A percentile compares a stretch with the other conserved stretches of the same genome.
Evolutionary conservation across 176 grass and related monocot species (phyloP).

Genomic region (Avena sativa): DNA sequence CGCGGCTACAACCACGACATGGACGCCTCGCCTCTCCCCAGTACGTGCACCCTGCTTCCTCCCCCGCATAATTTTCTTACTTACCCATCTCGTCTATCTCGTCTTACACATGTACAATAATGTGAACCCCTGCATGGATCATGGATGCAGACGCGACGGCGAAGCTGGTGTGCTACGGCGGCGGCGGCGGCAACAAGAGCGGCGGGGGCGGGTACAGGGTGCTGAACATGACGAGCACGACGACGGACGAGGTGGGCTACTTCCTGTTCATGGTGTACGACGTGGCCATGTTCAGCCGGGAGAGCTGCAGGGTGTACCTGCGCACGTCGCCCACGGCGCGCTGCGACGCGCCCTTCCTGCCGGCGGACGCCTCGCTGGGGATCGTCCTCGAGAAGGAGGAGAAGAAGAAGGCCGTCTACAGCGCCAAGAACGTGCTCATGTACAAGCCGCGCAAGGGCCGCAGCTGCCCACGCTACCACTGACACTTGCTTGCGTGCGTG

Average conservation of each 20-base stretch:
- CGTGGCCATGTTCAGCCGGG: conserved; percentile 29
- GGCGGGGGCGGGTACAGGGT: conserved; percentile 15
- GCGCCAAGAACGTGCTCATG: conserved; percentile 45
- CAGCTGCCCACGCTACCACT: conserved; percentile 31
- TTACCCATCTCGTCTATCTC: background rate
- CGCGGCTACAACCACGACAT: conserved; percentile 25
- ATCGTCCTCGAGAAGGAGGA: conserved; percentile 31
- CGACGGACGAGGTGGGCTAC: conserved; percentile 36
- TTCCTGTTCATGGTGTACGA: conserved; percentile 57
- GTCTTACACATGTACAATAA: background rate
- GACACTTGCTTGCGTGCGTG: background rate
- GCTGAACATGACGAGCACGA: conserved; percentile 58
- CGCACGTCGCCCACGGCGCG: conserved; percentile 41
- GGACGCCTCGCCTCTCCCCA: conserved; percentile 35
- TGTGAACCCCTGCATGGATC: background rate
- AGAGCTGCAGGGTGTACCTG: conserved; percentile 45
- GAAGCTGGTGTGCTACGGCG: conserved; percentile 53
- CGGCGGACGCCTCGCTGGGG: conserved; percentile 30
- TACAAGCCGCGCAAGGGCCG: conserved; percentile 9
- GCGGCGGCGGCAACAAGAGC: background rate
- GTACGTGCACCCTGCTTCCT: background rate
- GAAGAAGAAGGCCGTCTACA: background rate
- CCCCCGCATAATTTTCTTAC: background rate
- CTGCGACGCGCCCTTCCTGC: conserved; percentile 38
- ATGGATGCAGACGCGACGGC: conserved; percentile 49